phyloP scores from a whole-genome alignment of 2,329 filamentous ascomycete species.

The Stromatinia cepivora region DNA sequence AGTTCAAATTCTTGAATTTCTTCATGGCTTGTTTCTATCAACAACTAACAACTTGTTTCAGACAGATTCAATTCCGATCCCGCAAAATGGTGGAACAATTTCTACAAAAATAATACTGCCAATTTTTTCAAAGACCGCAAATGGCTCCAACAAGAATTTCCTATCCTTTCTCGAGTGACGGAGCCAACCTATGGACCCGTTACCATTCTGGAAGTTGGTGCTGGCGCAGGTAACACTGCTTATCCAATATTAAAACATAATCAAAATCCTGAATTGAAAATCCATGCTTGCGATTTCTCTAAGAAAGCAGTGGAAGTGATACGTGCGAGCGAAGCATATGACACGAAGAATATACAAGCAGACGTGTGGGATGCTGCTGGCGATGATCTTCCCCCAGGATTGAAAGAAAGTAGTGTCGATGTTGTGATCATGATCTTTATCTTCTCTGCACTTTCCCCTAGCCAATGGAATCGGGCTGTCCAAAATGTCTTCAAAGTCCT shows the following conservation, averaged over 20 bases:
- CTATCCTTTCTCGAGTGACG: slow-evolving; percentile 76
- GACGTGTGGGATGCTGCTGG: slow-evolving; percentile 93
- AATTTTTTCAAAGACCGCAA: slow-evolving; percentile 99
- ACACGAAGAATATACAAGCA: slow-evolving; percentile 70
- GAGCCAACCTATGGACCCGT: slow-evolving; percentile 66
- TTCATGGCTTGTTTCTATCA: slow-evolving; percentile 21
- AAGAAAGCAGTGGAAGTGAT: slow-evolving; percentile 95
- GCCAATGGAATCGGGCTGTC: slow-evolving; percentile 81
- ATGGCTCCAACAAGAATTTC: slow-evolving; percentile 96
- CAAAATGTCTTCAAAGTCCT: slow-evolving; percentile 78
- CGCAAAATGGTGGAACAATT: slow-evolving; percentile 96
- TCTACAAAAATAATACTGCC: slow-evolving; percentile 95
- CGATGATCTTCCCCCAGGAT: slow-evolving; percentile 70
- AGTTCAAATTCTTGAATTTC: slow-evolving; percentile 28
- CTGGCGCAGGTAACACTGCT: slow-evolving; percentile 93
- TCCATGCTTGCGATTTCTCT: slow-evolving; percentile 96
- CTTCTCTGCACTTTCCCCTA: slow-evolving; percentile 85
- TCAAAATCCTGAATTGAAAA: slow-evolving; percentile 74
- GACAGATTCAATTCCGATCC: slow-evolving; percentile 85
- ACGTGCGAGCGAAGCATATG: slow-evolving; percentile 74
- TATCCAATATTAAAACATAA: slow-evolving; percentile 88
- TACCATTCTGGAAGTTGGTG: slow-evolving; percentile 84
- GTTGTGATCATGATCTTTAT: slow-evolving; percentile 95
- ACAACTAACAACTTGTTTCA: slow-evolving; percentile 48
- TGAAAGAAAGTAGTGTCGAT: slow-evolving; percentile 80